Base-by-base conservation (phyloP, 495 filamentous ascomycete species). In the Massariosphaeria phaeospora region DNA sequence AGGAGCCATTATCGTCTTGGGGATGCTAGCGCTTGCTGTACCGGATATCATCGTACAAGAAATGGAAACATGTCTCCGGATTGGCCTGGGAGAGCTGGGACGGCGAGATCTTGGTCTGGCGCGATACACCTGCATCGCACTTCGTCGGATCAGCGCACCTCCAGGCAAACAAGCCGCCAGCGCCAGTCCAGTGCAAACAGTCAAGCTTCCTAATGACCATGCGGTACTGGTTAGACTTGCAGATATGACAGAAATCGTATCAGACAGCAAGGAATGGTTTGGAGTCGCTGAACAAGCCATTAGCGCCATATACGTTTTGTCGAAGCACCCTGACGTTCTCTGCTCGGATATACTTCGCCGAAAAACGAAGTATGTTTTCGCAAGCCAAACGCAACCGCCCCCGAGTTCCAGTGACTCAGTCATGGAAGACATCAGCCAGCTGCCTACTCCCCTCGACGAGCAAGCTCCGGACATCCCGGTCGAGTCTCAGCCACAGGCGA, bases 281-380 rank as follows among this genome's bases (percentile, higher is more conserved):
- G 91, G 94, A 7, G 85, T 96, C n/a, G 91, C 94, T 13, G 93
- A 99, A 64, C 94, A 99, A 68, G 90, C 93, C 15, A 89, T 97
- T 63, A 84, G 88, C 52, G 93, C 93, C 29, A 96, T 99, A 56
- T 99, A 97, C 66, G 78, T 85, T n/a, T 72, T 99, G 18, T 87
- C 91, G 1, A 95, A 93, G 61, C 91, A 96, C 61, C 93, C 93
- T 0, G 93, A 99, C 69, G 84, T 84, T 25, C 76, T 99, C 20
- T 97, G 91, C 71, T 91, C 93, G 2, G 89, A 96, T 52, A 86
- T 97, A 18, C 76, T 99, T 29, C 79, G 88, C 47, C 78, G 88
- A 48, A 94, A 93, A 73, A 95, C 93, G 0, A 88, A 76, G 62
- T 73, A 78, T 20, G 89, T 96, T 4, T 99, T 99, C 59, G 34